These are phyloP conservation scores for Cladorrhinum sp. DNA, from an alignment of 2,329 filamentous ascomycete genomes.

Conservation along the genomic window DNA sequence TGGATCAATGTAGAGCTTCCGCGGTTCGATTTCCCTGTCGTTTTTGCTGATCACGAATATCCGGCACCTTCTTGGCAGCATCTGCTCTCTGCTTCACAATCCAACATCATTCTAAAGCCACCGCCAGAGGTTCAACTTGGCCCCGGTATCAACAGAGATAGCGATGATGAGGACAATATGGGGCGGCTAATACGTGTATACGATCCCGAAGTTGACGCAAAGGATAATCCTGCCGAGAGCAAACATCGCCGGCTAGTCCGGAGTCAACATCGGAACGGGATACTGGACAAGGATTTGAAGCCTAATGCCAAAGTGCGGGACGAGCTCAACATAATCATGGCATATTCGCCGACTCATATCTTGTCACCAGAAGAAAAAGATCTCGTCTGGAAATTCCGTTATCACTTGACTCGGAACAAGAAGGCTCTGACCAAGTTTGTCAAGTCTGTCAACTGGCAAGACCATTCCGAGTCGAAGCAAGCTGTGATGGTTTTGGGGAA, in stretches of 20 bases:
- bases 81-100: constrained; percentile 59
- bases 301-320: constrained; percentile 95
- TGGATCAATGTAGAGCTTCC: constrained; percentile 87
- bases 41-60: constrained; percentile 94
- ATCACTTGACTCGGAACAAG: constrained; percentile 91
- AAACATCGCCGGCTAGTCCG: constrained; percentile 91
- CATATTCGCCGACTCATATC: constrained; percentile 87
- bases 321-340: constrained; percentile 85
- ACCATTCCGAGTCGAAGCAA: constrained; percentile 79
- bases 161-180: constrained; percentile 47
- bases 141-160: constrained; percentile 76
- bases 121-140: constrained; percentile 87
- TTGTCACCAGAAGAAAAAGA: constrained; percentile 91
- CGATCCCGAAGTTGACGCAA: constrained; percentile 85
- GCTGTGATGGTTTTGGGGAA: constrained; percentile 85
- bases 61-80: constrained; percentile 74
- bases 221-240: constrained; percentile 89
- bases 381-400: constrained; percentile 94
- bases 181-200: constrained; percentile 79
- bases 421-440: constrained; percentile 92
- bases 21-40: constrained; percentile 90
- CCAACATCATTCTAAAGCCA: constrained; percentile 70
- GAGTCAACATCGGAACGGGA: constrained; percentile 85
- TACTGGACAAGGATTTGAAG: constrained; percentile 90
- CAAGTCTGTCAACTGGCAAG: constrained; percentile 94